Base-by-base conservation (phyloP, 2,329 filamentous ascomycete genomes). In the Diaporthe australafricana region DNA sequence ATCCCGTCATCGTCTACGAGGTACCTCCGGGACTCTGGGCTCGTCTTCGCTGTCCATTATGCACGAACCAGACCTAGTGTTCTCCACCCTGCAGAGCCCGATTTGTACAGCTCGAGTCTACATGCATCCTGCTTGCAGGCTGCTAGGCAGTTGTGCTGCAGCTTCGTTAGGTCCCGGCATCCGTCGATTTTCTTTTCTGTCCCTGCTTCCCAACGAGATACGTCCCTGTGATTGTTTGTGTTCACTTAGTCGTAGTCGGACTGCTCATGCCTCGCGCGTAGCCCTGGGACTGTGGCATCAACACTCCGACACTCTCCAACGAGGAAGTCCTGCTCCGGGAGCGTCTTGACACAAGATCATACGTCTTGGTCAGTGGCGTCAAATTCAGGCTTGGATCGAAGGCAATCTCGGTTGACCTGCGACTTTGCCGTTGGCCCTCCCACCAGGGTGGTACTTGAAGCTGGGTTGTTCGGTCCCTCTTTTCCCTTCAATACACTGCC, bases 81-180 rank as follows among this genome's bases (percentile, higher is more conserved):
- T 53, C 45, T 52, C 69, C 69, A 66, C 70, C 42, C 38, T 42
- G 56, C 63, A 66, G 47, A 63, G 38, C 56, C 52, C 48, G 22
- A 45, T 48, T 50, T 25, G 47, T 45, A 25, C 42, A n/a, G 45
- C 38, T 68, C 53, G 47, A 53, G 35, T 50, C 38, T 32, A 27
- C 56, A 65, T 72, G 65, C 65, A 60, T 38, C 35, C 40, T 38
- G 57, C 52, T 60, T 73, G 72, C 72, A 68, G 63, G 71, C 35
- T 45, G 60, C 52, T 45, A 60, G 22, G 42, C 38, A 47, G 42
- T 60, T 69, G 53, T 35, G 22, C 42, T 68, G 22, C 47, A 52
- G 56, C 42, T 50, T 47, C 55, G 2, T 45, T 66, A 27, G 17
- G 65, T 63, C 9, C 65, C 27, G 65, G 56, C 35, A 60, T 38